Evolutionary conservation across 805 yeast genomes (phyloP), one percentile per base, ranked within the genome.

Genomic region (Ogataea populi-albae): DNA sequence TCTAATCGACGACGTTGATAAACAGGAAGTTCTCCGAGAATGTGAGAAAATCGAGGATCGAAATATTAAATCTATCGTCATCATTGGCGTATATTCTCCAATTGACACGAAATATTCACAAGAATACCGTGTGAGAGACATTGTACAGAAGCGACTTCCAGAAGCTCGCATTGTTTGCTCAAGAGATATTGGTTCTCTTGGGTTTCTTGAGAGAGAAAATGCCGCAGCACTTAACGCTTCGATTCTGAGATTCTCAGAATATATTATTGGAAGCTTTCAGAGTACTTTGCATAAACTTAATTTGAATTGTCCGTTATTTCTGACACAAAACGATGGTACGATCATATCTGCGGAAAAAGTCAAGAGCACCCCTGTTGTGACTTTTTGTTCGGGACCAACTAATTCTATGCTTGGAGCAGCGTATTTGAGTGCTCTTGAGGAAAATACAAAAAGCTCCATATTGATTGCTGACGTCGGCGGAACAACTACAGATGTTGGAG

Each of bases 301-400:
- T 1, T 45, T 68, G 9, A 34, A 47, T 2, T 62, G 69, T 46
- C 65, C 69, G 4, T 50, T 70, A 3, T 50, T 66, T 6, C 35
- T 52, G 20, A 66, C 73, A 5, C 75, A 69, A 47, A 70, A 70
- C 46, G 74, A 70, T 40, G 76, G 75, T 5, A 69, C 75, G 1
- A 62, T 69, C 6, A 46, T 68, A 4, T 51, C 69, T 2, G 60
- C 64, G 5, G 41, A 47, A 10, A 70, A 65, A 15, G 72, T 68
- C 2, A 40, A 57, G 27, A 48, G 50, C 23, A 46, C 57, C 1
- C 75, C 75, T 12, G 68, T 70, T 18, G 53, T 62, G 27, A 69
- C 75, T 1, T 69, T 69, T 46, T 61, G 69, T 5, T 68, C 74
- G 4, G 75, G 75, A 23, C 67, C 74, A 2, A 70, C 73, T 7